phyloP scores from a whole-genome alignment of 257 asterid genomes.

The Orobanche coerulescens region DNA sequence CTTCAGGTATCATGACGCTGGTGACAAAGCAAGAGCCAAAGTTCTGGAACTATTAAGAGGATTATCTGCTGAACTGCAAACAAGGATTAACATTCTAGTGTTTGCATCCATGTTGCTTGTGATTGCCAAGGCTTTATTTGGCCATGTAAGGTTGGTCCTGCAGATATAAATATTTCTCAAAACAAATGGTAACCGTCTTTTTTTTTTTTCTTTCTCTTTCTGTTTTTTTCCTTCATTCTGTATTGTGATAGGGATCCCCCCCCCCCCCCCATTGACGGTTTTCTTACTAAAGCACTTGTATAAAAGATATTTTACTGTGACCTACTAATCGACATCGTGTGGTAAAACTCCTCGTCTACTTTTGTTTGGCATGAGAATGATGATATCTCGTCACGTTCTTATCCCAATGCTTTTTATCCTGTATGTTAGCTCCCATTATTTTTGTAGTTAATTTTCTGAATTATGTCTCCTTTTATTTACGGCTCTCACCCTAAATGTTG shows the following conservation, averaged over 20 bases:
- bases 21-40: conserved; percentile 59
- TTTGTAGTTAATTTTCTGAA: conserved; percentile 7
- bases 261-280: too few species aligned
- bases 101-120: conserved; percentile 89
- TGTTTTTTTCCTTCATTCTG: too few species aligned
- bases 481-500: conserved; percentile 10
- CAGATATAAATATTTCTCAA: not conserved
- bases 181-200: not conserved
- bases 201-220: too few species aligned
- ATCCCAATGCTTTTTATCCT: not conserved
- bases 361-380: too few species aligned
- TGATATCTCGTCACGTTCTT: too few species aligned
- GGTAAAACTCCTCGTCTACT: too few species aligned
- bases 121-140: conserved; percentile 80
- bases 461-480: not conserved
- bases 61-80: conserved; percentile 75
- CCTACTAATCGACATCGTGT: too few species aligned
- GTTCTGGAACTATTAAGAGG: conserved; percentile 72
- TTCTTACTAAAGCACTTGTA: too few species aligned
- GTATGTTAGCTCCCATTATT: not conserved
- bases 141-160: conserved; percentile 75
- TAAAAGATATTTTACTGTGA: too few species aligned
- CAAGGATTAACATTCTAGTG: conserved; percentile 72
- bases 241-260: too few species aligned
- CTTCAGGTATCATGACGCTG: conserved; percentile 78